Evolutionary conservation across 2,329 filamentous ascomycete species (phyloP).

Genomic region (Shiraia sp.): DNA sequence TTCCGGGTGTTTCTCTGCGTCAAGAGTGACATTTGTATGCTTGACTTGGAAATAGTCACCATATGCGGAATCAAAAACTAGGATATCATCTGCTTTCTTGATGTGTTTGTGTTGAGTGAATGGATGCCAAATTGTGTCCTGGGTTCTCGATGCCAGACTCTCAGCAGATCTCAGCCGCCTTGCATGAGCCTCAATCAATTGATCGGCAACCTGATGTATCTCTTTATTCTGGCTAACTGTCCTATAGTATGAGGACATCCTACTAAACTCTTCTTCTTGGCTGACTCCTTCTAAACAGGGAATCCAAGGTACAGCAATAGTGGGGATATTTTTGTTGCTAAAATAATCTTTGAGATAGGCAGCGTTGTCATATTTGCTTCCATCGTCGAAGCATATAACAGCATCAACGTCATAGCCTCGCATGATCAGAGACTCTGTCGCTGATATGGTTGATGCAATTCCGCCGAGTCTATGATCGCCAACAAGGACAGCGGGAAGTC

Average conservation of each 20-base stretch:
- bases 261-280: constrained; percentile 54
- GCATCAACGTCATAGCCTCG: constrained; percentile 77
- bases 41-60: constrained; percentile 76
- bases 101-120: constrained; percentile 77
- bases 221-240: constrained; percentile 39
- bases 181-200: constrained; percentile 59
- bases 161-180: constrained; percentile 63
- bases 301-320: constrained; percentile 62
- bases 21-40: constrained; percentile 31
- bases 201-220: constrained; percentile 53
- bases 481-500: constrained; percentile 74
- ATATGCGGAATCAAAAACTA: constrained; percentile 77
- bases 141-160: constrained; percentile 63
- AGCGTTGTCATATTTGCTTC: constrained; percentile 69
- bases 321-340: constrained; percentile 57
- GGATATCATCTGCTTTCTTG: constrained; percentile 65
- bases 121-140: constrained; percentile 73
- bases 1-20: constrained; percentile 7
- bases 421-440: constrained; percentile 76
- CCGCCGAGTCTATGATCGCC: constrained; percentile 77
- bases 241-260: constrained; percentile 68
- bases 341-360: constrained; percentile 72
- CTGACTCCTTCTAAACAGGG: constrained; percentile 50
- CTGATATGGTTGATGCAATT: constrained; percentile 78
- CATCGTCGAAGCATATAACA: constrained; percentile 68